Percentiles rank a stretch among this genome's conserved stretches.
Conservation (phyloP, 2,329 filamentous ascomycete genomes). For the Herpotrichia juniperi region DNA sequence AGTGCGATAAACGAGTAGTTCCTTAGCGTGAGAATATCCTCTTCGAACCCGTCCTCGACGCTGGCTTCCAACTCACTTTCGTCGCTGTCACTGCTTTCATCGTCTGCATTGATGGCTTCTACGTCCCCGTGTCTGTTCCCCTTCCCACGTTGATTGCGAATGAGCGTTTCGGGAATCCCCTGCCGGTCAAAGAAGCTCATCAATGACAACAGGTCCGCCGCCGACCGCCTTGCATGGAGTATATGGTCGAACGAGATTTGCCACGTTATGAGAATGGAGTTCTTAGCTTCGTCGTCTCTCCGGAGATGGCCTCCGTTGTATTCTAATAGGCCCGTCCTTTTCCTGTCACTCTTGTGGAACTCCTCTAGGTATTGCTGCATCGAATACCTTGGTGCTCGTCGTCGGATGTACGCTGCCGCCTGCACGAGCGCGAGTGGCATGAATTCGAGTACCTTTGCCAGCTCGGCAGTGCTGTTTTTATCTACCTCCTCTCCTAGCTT, state of each 20-base stretch:
- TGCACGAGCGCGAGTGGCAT: conserved; percentile 41
- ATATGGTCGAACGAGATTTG: conserved; percentile 38
- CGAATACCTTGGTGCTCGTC: conserved; percentile 11
- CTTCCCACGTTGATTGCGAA: no score
- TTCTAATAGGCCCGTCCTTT: conserved; percentile 17
- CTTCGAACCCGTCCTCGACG: conserved; percentile 14
- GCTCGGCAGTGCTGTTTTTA: no score
- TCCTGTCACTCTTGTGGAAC: conserved; percentile 41
- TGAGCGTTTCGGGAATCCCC: conserved; percentile 12
- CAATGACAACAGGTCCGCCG: conserved; percentile 19
- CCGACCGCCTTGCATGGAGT: conserved; percentile 16
- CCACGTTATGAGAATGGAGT: conserved; percentile 45
- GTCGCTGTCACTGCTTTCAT: not conserved
- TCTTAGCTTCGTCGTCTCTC: conserved; percentile 35
- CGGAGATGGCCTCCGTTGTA: conserved; percentile 31
- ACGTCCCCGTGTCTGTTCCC: not conserved
- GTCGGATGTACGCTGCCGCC: conserved; percentile 37
- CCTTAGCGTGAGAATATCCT: conserved; percentile 42
- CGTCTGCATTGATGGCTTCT: no score
- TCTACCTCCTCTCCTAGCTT: conserved; percentile 8
- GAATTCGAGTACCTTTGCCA: conserved; percentile 28
- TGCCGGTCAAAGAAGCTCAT: conserved; percentile 21
- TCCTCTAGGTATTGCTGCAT: conserved; percentile 43
- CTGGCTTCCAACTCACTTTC: not conserved
- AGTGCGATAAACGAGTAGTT: conserved; percentile 46